Percentiles rank a stretch among this genome's conserved stretches.
Conservation (phyloP, 495 filamentous ascomycete species). For the Lindgomyces ingoldianus region DNA sequence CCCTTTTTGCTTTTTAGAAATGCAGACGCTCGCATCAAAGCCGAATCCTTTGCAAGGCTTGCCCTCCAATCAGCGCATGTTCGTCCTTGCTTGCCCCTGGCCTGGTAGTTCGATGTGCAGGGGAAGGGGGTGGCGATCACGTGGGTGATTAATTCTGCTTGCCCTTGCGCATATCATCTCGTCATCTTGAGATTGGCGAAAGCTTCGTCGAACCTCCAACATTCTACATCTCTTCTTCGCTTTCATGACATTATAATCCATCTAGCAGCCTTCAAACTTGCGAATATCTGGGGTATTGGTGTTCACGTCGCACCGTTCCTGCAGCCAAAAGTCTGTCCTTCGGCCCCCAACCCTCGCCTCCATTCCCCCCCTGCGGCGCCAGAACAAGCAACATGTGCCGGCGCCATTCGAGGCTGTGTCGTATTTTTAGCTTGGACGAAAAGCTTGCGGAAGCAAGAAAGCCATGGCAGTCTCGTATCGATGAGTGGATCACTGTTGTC, state of each 20-base stretch:
- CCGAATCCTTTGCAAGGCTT: neutral
- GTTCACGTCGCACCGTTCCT: neutral
- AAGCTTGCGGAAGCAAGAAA: neutral
- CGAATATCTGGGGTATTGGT: neutral
- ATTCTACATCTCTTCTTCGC: too few species aligned
- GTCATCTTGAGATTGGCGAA: neutral
- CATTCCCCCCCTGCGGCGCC: neutral
- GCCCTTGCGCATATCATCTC: neutral
- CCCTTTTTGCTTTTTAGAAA: neutral
- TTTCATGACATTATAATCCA: too few species aligned
- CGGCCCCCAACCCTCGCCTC: conserved; percentile 10
- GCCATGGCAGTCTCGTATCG: neutral
- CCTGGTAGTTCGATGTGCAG: neutral
- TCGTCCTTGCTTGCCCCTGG: neutral
- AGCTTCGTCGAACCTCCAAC: too few species aligned
- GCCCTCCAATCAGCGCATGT: neutral
- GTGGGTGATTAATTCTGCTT: neutral
- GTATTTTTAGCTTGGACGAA: conserved; percentile 26
- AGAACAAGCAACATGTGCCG: neutral
- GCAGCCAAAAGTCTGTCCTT: neutral
- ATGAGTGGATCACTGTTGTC: neutral
- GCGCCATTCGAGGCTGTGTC: conserved; percentile 22
- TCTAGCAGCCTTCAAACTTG: neutral
- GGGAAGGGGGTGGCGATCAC: neutral
- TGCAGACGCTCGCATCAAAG: neutral